Evolutionary conservation across 352 stramenopile genomes (phyloP).

Genomic region (Pilasporangium apinafurcum): DNA sequence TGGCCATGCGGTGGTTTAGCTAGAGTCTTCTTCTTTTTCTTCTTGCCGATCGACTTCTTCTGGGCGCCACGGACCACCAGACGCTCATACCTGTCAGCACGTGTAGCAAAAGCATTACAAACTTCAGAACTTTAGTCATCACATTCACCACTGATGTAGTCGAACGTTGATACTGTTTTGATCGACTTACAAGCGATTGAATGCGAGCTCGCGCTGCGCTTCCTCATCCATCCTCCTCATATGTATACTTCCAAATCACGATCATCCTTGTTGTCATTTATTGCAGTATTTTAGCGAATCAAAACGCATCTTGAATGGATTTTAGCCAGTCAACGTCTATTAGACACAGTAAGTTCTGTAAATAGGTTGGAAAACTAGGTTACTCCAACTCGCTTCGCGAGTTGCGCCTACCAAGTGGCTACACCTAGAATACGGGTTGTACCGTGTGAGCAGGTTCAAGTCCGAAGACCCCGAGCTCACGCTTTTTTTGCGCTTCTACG

Average conservation of each 20-base stretch:
- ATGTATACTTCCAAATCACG: neutral
- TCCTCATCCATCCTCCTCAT: neutral
- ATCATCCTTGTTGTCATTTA: neutral
- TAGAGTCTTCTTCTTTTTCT: neutral
- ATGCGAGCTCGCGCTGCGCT: neutral
- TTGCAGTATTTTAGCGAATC: neutral
- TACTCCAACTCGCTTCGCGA: too few species aligned
- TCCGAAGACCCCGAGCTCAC: too few species aligned
- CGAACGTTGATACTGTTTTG: neutral
- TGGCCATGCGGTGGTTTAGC: neutral
- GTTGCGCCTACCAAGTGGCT: too few species aligned
- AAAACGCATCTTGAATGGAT: constrained; percentile 1
- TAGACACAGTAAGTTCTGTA: too few species aligned
- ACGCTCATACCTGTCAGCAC: constrained; percentile 19
- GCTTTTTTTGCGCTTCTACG: too few species aligned
- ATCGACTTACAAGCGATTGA: neutral
- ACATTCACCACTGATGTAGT: neutral
- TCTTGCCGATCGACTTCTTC: constrained; percentile 5
- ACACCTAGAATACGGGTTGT: too few species aligned
- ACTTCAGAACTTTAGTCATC: neutral
- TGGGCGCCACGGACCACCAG: constrained; percentile 11
- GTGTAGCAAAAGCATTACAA: neutral
- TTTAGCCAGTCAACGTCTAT: too few species aligned
- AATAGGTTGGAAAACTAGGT: too few species aligned
- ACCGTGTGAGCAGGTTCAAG: too few species aligned